Base-by-base conservation (phyloP, 1,139 yeast species). In the Blastobotrys petasosporus region DNA sequence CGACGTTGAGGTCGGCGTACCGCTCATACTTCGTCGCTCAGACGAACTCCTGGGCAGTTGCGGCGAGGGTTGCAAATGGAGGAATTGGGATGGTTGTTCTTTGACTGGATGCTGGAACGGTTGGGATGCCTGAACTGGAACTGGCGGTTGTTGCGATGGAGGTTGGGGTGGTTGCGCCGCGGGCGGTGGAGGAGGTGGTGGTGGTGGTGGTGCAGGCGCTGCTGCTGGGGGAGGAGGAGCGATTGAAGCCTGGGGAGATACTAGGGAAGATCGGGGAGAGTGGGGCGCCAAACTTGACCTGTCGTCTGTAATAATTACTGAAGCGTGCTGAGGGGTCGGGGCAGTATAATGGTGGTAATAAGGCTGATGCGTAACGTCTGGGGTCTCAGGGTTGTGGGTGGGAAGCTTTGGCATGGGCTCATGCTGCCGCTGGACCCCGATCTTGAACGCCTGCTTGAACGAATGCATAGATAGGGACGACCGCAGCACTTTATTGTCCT, bases 401-500 rank as follows among this genome's bases (percentile, higher is more conserved):
- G 25, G 25, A 4, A 20, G 4, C 7, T 20, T 20, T 20, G 25
- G 25, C 25, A 20, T 20, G 7, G 25, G 25, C 25, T 37, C 17
- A 23, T 41, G n/a, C 16, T 41, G 32, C 33, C 42, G 2, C 7
- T 33, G 11, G 16, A 42, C 16, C 23, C 45, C 45, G n/a, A 47
- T 32, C 32, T 44, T 44, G 34, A 47, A 44, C 12, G 50, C 50
- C 15, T 45, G 40, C 13, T 44, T 44, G 36, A 47, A 47, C 12
- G 50, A 47, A 37, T 47, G 50, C 16, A 47, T 41, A 4, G 47
- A 44, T 15, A 47, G 33, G 6, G 47, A 41, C 8, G 47, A 44
- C 30, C 50, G 42, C 13, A 47, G 36, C 33, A 42, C 25, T 7
- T 20, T 20, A 7, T 20, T 20, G 7, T 20, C 25, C 7, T 20